These are phyloP conservation scores for Boletus sp. DNA, from an alignment of 768 basidiomycete genomes.

Conservation along the genomic window DNA sequence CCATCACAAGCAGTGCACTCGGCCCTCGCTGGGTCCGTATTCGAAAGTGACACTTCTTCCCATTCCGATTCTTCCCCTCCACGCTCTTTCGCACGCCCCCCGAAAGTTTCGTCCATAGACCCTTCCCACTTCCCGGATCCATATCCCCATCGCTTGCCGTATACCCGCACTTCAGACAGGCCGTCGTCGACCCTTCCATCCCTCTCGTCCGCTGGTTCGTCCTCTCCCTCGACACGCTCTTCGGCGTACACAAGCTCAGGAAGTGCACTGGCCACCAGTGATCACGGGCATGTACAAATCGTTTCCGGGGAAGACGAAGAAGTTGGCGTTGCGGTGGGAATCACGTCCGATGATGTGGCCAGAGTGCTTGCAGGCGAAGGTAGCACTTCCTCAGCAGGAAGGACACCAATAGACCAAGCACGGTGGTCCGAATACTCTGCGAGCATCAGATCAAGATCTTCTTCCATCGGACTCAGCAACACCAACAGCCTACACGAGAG, in stretches of 20 bases:
- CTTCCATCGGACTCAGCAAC: constrained; percentile 53
- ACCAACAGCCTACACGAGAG: constrained; percentile 40
- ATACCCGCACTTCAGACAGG: constrained; percentile 35
- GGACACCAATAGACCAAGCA: constrained; percentile 56
- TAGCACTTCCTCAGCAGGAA: constrained; percentile 41
- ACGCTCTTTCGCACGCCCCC: constrained; percentile 40
- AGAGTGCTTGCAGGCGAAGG: constrained; percentile 57
- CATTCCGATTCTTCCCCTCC: constrained; percentile 35
- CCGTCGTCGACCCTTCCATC: constrained; percentile 46
- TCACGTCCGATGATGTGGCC: constrained; percentile 63
- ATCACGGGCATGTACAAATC: constrained; percentile 65
- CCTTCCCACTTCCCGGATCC: constrained; percentile 70
- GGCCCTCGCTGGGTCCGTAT: constrained; percentile 37
- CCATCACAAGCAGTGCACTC: constrained; percentile 25
- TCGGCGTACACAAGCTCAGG: constrained; percentile 76
- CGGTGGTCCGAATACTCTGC: constrained; percentile 76
- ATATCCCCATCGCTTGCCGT: constrained; percentile 57
- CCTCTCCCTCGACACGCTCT: constrained; percentile 68
- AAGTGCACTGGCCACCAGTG: constrained; percentile 55
- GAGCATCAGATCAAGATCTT: constrained; percentile 65
- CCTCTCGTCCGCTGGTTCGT: constrained; percentile 69
- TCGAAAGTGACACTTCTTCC: constrained; percentile 39
- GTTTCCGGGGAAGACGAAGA: constrained; percentile 59
- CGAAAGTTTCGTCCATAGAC: constrained; percentile 49
- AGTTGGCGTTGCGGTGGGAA: constrained; percentile 48